These are phyloP conservation scores for Avena insularis DNA, from an alignment of 176 grass and related monocot genomes.

Conservation along the genomic window DNA sequence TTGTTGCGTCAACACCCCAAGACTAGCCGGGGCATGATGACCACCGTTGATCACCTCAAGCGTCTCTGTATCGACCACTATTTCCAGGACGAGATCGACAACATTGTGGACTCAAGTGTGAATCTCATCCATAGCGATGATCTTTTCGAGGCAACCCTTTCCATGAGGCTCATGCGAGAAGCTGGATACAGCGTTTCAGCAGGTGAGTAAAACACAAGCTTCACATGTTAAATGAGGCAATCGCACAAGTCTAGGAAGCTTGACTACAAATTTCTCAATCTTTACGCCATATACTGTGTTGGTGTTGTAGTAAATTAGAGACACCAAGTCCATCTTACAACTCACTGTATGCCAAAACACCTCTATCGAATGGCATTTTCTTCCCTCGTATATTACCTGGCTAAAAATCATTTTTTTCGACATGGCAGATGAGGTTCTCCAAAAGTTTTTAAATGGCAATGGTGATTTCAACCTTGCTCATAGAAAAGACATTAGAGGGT, in stretches of 20 bases:
- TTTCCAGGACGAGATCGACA: constrained; percentile 46
- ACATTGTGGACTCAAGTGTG: neutral
- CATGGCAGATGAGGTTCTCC: constrained; percentile 41
- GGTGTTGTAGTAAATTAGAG: neutral
- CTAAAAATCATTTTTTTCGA: neutral
- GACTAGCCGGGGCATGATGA: neutral
- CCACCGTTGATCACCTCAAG: constrained; percentile 46
- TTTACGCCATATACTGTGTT: neutral
- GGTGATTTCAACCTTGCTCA: constrained; percentile 47
- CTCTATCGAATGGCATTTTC: neutral
- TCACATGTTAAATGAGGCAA: no score
- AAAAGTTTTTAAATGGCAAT: neutral
- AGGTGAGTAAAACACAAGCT: neutral
- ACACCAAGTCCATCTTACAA: neutral
- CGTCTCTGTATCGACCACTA: constrained; percentile 61
- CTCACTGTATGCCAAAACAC: no score
- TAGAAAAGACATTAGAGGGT: constrained; percentile 44
- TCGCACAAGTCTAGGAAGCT: no score
- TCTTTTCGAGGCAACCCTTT: constrained; percentile 32
- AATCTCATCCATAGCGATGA: constrained; percentile 12
- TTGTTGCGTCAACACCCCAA: constrained; percentile 7
- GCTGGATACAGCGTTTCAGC: constrained; percentile 52
- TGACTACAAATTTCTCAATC: neutral
- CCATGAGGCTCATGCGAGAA: constrained; percentile 55
- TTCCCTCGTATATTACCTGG: neutral